These are phyloP conservation scores for Nemania bipapillata DNA, from an alignment of 2,329 filamentous ascomycete species.

Conservation along the genomic window DNA sequence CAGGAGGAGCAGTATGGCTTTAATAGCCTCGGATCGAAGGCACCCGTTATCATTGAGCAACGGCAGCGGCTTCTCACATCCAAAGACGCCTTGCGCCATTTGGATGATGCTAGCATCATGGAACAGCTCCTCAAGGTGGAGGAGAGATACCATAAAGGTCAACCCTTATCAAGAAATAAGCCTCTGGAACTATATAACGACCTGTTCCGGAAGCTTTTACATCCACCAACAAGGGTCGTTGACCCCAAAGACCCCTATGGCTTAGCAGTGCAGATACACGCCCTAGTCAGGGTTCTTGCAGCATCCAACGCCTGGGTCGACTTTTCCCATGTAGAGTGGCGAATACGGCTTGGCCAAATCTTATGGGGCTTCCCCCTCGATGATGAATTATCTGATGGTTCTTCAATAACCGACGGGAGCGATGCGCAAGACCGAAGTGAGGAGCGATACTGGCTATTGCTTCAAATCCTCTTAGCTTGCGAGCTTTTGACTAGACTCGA, in stretches of 20 bases:
- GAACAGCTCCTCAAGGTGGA: slow-evolving; percentile 69
- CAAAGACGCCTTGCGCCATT: slow-evolving; percentile 61
- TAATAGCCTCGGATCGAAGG: slow-evolving; percentile 65
- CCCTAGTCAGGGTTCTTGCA: slow-evolving; percentile 72
- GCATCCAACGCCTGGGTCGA: slow-evolving; percentile 77
- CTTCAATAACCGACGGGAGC: slow-evolving; percentile 62
- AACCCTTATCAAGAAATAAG: slow-evolving; percentile 61
- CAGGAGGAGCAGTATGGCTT: slow-evolving; percentile 71
- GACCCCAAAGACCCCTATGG: slow-evolving; percentile 70
- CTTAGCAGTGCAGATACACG: slow-evolving; percentile 75
- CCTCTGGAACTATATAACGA: slow-evolving; percentile 70
- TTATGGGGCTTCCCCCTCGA: slow-evolving; percentile 70
- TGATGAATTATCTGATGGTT: slow-evolving; percentile 64
- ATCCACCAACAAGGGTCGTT: slow-evolving; percentile 66
- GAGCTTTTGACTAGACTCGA: slow-evolving; percentile 74
- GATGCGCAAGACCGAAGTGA: slow-evolving; percentile 64
- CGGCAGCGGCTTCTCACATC: slow-evolving; percentile 67
- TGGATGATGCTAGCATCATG: slow-evolving; percentile 68
- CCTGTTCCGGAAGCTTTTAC: slow-evolving; percentile 68
- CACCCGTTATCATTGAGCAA: slow-evolving; percentile 66
- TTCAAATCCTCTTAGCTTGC: slow-evolving; percentile 72
- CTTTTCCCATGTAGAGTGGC: slow-evolving; percentile 79
- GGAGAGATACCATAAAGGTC: slow-evolving; percentile 65
- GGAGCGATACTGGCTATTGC: slow-evolving; percentile 73
- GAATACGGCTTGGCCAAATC: slow-evolving; percentile 76